A percentile compares a stretch with the other conserved stretches of the same genome.
These are phyloP conservation scores for Auriscalpium orientale DNA, from an alignment of 768 basidiomycete genomes.

Conservation along the genomic window DNA sequence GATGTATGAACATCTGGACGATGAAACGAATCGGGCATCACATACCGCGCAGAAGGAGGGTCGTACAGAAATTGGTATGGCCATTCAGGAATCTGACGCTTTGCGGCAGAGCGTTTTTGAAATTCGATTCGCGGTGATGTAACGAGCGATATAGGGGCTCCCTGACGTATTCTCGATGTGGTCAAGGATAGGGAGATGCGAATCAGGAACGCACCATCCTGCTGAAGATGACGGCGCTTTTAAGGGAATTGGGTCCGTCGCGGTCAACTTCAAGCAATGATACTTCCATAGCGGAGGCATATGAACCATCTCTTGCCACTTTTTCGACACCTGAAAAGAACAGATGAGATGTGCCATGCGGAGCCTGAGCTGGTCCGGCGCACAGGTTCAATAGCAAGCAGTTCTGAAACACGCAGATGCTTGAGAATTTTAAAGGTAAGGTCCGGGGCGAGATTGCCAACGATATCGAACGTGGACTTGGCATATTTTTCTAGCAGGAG, in stretches of 20 bases:
- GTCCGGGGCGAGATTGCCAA: slow-evolving; percentile 62
- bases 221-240: slow-evolving; percentile 54
- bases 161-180: slow-evolving; percentile 24
- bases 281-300: slow-evolving; percentile 72
- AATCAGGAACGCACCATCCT: slow-evolving; percentile 53
- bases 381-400: slow-evolving; percentile 54
- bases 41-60: slow-evolving; percentile 55
- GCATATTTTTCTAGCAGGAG: slow-evolving; percentile 79
- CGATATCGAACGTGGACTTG: slow-evolving; percentile 74
- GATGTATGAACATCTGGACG: not conserved
- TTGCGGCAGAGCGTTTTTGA: slow-evolving; percentile 68
- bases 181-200: not conserved
- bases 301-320: slow-evolving; percentile 38
- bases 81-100: slow-evolving; percentile 69
- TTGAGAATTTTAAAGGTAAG: slow-evolving; percentile 59
- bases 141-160: slow-evolving; percentile 70
- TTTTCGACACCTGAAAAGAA: slow-evolving; percentile 32
- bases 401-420: slow-evolving; percentile 48
- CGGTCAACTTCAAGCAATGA: slow-evolving; percentile 67
- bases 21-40: not conserved
- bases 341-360: not conserved
- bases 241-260: slow-evolving; percentile 61
- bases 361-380: slow-evolving; percentile 11
- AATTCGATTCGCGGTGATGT: slow-evolving; percentile 82
- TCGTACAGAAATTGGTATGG: slow-evolving; percentile 86